Base-by-base conservation (phyloP, 768 basidiomycete genomes). In the Boletus pseudopeckii region DNA sequence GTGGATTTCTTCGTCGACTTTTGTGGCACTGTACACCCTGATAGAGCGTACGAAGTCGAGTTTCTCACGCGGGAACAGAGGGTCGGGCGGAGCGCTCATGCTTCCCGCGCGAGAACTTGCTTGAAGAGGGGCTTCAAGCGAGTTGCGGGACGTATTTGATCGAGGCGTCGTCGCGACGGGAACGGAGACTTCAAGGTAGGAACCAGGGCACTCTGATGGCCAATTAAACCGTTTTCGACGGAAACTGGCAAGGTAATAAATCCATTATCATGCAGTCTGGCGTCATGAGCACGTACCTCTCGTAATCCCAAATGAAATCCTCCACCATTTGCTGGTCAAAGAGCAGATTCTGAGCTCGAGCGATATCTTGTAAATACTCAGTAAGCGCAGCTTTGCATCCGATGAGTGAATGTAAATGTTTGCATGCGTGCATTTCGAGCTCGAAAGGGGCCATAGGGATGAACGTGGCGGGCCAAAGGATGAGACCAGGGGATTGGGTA, bases 391-490 rank as follows among this genome's bases (percentile, higher is more conserved):
- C 73, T 61, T 81, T 80, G 63, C 82, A 85, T 30, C 80, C 81
- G 24, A 90, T 72, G 3, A 90, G 65, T 7, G 77, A 76, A 63
- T 90, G 84, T 45, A 88, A 70, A 62, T 84, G 77, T 69, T 83
- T 86, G 71, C 82, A 84, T n/a, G 82, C 77, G 61, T 88, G 84
- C 82, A 86, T 83, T 71, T 90, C 88, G 33, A 90, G 72, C 63
- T 87, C 86, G 4, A 67, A 63, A 22, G 86, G 76, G 1, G 75
- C 51, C 59, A 85, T 71, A 1, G 84, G 79, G 43, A 88, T 72
- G 65, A 85, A 86, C 7, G 78, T 81, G 24, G 75, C 70, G 7
- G 80, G 83, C 76, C 74, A 80, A 33, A 88, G 69, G 22, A 89
- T 63, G 7, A 90, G 68, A 1, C 88, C 88, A 7, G 84, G 77